phyloP scores from a whole-genome alignment of 495 filamentous ascomycete genomes.

The Haplographium delicatum region DNA sequence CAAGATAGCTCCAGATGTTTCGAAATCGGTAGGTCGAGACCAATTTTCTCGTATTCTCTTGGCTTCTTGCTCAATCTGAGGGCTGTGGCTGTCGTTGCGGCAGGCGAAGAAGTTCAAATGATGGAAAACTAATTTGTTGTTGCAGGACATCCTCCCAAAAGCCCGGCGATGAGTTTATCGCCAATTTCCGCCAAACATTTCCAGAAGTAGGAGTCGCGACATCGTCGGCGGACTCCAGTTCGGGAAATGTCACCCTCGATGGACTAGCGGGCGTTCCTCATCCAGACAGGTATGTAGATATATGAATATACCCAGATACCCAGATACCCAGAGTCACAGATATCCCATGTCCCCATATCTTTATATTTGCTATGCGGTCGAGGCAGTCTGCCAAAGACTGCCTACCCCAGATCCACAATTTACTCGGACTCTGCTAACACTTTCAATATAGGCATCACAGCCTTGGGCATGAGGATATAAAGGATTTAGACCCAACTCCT shows the following conservation, averaged over 20 bases:
- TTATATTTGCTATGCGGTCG: too few species aligned
- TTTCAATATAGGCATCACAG: conserved; percentile 15
- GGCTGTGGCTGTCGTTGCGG: too few species aligned
- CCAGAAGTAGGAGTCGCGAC: conserved; percentile 52
- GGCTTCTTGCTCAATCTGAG: too few species aligned
- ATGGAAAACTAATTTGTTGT: conserved; percentile 2
- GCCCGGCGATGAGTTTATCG: conserved; percentile 78
- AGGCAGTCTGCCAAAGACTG: not conserved
- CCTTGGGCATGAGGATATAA: conserved; percentile 44
- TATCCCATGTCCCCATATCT: too few species aligned
- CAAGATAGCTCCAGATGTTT: conserved; percentile 25
- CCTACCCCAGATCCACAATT: not conserved
- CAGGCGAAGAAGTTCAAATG: too few species aligned
- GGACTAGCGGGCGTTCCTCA: conserved; percentile 34
- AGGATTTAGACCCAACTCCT: conserved; percentile 76
- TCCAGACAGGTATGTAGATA: conserved; percentile 45
- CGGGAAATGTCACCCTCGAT: conserved; percentile 33
- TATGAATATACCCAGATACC: too few species aligned
- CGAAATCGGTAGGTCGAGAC: conserved; percentile 29
- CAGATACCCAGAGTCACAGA: too few species aligned
- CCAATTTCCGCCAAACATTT: conserved; percentile 75
- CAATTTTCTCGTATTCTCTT: too few species aligned
- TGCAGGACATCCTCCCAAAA: conserved; percentile 78
- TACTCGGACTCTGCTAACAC: conserved; percentile 9
- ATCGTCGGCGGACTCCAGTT: conserved; percentile 23